phyloP scores from a whole-genome alignment of 73 alveolate genomes.

The Urostyla sp. region DNA sequence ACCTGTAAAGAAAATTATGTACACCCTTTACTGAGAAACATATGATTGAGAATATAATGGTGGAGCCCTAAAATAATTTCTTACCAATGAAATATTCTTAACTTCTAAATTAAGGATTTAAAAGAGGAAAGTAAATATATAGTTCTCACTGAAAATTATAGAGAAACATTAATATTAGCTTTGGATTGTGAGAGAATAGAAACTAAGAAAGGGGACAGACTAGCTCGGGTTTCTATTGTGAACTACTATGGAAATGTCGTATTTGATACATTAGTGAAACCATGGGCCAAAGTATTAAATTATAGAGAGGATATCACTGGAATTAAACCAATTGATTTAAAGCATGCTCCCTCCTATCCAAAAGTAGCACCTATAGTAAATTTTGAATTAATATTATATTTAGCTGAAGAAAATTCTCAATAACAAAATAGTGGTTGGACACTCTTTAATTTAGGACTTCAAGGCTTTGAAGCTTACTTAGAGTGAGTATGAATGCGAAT shows the following conservation, averaged over 20 bases:
- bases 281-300: conserved; percentile 54
- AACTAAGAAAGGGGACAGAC: conserved; percentile 65
- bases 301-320: conserved; percentile 62
- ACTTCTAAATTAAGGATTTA: conserved; percentile 36
- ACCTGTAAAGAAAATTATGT: background rate
- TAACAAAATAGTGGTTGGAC: conserved; percentile 57
- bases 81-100: background rate
- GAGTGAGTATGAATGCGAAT: conserved; percentile 38
- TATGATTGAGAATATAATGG: conserved; percentile 40
- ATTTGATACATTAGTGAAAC: conserved; percentile 75
- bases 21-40: conserved; percentile 54
- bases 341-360: conserved; percentile 54
- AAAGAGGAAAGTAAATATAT: conserved; percentile 40
- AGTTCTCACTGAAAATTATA: background rate
- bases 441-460: conserved; percentile 49
- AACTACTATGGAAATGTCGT: conserved; percentile 79
- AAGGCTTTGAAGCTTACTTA: conserved; percentile 29
- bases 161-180: conserved; percentile 56
- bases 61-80: background rate
- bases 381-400: background rate
- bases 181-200: conserved; percentile 60
- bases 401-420: conserved; percentile 61
- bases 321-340: conserved; percentile 35
- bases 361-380: conserved; percentile 49
- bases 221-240: conserved; percentile 84